Evolutionary conservation across 306 rosid species (phyloP), one percentile per base, ranked within the genome.

Genomic region (Ammopiptanthus mongolicus): DNA sequence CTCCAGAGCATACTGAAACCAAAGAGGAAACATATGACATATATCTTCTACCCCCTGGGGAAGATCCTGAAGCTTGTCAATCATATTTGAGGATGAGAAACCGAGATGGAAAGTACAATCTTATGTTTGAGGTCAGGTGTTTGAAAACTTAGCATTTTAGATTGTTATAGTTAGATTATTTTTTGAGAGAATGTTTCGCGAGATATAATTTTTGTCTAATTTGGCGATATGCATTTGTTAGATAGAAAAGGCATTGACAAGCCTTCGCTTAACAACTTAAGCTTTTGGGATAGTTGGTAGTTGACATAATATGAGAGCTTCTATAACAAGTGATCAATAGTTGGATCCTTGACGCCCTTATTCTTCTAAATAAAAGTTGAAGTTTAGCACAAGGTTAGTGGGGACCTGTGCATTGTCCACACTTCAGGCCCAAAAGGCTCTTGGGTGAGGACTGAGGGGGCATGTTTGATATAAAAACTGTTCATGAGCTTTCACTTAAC

Each of bases 11-110:
- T 80, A 86, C 85, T 72, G 99, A 95, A 86, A 74, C 80, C 63
- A 86, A 71, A 13, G 99, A 95, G 91, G 97, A 95, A 87, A 95
- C 97, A 21, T 95, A 95, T 81, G 99, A 95, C 85, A 95, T 95
- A 69, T 95, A 88, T 89, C 99, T 95, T 69, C 88, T 95, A 69
- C 99, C 99, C 47, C 99, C 99, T 1, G 99, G 99, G 18, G 99
- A 95, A 86, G 99, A 95, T 84, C 96, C 97, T 78, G 99, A 95
- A 87, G 99, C 96, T 23, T 95, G 99, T 73, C 99, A 95, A 84
- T 95, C 99, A 13, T 95, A 95, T 89, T 85, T 95, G 72, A 92
- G 99, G 85, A 95, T 95, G 99, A 88, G 99, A 88, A 95, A 95
- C 82, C 87, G 97, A 75, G 99, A 95, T 78, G 99, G 99, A 3